Percentiles rank a stretch among this genome's conserved stretches.
Evolutionary conservation across 805 yeast genomes (phyloP).

Genomic region (Pichia insulana): DNA sequence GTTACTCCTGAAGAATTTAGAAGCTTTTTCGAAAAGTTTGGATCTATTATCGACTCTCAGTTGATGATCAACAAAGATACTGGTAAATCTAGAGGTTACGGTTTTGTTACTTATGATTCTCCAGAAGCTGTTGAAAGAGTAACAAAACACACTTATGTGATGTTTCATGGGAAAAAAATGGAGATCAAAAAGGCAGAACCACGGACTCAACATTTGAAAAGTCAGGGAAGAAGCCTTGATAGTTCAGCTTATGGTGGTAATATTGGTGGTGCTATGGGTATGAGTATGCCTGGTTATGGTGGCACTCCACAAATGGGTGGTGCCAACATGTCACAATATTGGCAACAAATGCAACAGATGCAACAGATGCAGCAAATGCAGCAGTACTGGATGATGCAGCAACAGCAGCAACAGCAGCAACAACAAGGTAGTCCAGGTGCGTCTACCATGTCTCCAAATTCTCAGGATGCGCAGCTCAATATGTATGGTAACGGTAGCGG

Average conservation of each 20-base stretch:
- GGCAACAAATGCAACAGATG: conserved; percentile 55
- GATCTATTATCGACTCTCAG: conserved; percentile 90
- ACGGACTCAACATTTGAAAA: conserved; percentile 48
- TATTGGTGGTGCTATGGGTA: conserved; percentile 9
- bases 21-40: conserved; percentile 78
- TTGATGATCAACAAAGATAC: conserved; percentile 96
- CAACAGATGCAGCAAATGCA: conserved; percentile 42
- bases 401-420: conserved; percentile 5
- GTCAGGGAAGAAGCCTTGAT: conserved; percentile 5
- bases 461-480: conserved; percentile 10
- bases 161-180: conserved; percentile 78
- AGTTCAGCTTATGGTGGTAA: background rate
- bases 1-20: conserved; percentile 88
- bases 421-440: conserved; percentile 3
- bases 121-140: conserved; percentile 91
- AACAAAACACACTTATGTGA: conserved; percentile 70
- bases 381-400: conserved; percentile 19
- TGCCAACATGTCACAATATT: conserved; percentile 38
- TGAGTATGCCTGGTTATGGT: conserved; percentile 15
- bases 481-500: conserved; percentile 8
- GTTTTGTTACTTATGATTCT: conserved; percentile 90
- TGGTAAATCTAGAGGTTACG: conserved; percentile 94
- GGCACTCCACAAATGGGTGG: conserved; percentile 29
- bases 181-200: conserved; percentile 83
- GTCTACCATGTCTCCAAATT: conserved; percentile 8